phyloP scores from a whole-genome alignment of 306 rosid genomes.

The Pyrus communis region DNA sequence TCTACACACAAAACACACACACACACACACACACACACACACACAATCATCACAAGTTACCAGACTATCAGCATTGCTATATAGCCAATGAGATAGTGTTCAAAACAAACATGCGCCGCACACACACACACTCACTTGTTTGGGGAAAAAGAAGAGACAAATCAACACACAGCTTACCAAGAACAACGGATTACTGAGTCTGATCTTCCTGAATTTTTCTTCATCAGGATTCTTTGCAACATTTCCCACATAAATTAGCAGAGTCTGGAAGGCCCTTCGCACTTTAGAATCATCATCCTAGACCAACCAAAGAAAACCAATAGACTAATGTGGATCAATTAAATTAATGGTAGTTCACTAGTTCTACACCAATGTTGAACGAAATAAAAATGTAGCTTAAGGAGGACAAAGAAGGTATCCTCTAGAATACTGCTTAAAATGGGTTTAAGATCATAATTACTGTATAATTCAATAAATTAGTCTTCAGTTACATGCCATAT shows the following conservation, averaged over 20 bases:
- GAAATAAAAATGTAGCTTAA: not conserved
- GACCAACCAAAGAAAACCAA: constrained; percentile 13
- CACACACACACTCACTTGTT: not conserved
- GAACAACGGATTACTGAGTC: constrained; percentile 60
- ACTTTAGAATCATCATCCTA: constrained; percentile 74
- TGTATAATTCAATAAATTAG: not conserved
- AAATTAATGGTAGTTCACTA: not conserved
- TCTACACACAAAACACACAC: too few species aligned
- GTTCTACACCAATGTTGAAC: not conserved
- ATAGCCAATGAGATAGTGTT: too few species aligned
- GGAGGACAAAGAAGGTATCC: not conserved
- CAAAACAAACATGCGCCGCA: not conserved
- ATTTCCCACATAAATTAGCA: constrained; percentile 64
- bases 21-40: too few species aligned
- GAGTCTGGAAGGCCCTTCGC: constrained; percentile 67
- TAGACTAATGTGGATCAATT: too few species aligned
- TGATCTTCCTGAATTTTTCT: constrained; percentile 76
- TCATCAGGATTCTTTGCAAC: constrained; percentile 74
- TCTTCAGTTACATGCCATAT: too few species aligned
- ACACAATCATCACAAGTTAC: too few species aligned
- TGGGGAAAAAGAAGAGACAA: not conserved
- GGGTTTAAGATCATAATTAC: not conserved
- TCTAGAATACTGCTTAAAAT: not conserved
- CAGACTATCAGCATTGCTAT: too few species aligned
- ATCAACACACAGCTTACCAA: constrained; percentile 39